Percentiles rank a stretch among this genome's conserved stretches.
Evolutionary conservation across 805 yeast genomes (phyloP).

Genomic region (Myxozyma melibiosi): DNA sequence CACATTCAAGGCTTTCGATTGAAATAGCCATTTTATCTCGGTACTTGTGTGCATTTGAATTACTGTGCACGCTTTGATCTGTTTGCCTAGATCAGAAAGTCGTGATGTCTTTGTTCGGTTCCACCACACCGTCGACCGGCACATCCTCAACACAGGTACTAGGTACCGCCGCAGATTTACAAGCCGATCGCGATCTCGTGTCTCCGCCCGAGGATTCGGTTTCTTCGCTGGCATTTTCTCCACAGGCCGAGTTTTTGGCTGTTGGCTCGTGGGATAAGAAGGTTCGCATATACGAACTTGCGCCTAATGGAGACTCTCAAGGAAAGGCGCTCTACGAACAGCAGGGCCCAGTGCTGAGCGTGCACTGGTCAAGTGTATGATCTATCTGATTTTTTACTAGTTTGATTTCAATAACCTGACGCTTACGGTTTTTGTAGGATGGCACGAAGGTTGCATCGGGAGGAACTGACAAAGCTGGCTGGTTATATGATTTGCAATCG

Average conservation of each 20-base stretch:
- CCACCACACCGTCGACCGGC: slow-evolving; percentile 8
- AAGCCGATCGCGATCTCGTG: slow-evolving; percentile 60
- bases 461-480: slow-evolving; percentile 87
- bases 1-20: no score
- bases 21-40: no score
- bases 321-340: slow-evolving; percentile 91
- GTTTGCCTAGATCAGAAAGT: background rate
- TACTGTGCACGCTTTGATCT: no score
- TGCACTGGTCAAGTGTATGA: slow-evolving; percentile 64
- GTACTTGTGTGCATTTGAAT: no score
- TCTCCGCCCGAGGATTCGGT: slow-evolving; percentile 91
- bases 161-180: slow-evolving; percentile 49
- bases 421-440: slow-evolving; percentile 47
- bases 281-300: slow-evolving; percentile 87
- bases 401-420: background rate
- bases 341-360: slow-evolving; percentile 79
- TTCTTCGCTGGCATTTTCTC: slow-evolving; percentile 80
- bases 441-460: slow-evolving; percentile 87
- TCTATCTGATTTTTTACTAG: background rate
- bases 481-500: slow-evolving; percentile 75
- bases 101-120: slow-evolving; percentile 29
- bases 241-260: slow-evolving; percentile 78
- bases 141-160: slow-evolving; percentile 10
- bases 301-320: slow-evolving; percentile 72
- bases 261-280: slow-evolving; percentile 94